Base-by-base conservation (phyloP, 148 eudicot species). In the Pouteria glomerata region DNA sequence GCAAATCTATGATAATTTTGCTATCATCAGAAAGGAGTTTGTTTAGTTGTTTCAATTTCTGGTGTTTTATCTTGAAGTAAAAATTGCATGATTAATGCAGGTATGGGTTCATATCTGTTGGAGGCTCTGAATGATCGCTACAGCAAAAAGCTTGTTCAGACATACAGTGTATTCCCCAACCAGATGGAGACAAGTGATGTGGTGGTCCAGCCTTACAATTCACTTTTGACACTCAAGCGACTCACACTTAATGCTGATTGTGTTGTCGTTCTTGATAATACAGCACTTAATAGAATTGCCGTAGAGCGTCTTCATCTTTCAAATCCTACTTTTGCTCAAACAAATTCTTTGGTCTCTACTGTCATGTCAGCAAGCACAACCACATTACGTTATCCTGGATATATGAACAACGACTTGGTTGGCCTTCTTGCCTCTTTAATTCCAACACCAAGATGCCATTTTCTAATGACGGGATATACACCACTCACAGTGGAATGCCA, bases 361-460 rank as follows among this genome's bases (percentile, higher is more conserved):
- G 99, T 96, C 57, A 96, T 96, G 99, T 92, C 99, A 18, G 99
- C 99, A 45, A 96, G 99, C 88, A 96, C 99, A 31, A 96, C 99
- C 55, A 96, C 99, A 27, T 78, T 96, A 73, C 92, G 99, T 23
- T 96, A 96, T 80, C 99, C 99, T 57, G 99, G 99, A 71, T 96
- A 96, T 77, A 96, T 96, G 99, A 96, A 96, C 76, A 96, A 96
- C 83, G 99, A 96, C 80, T 87, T 96, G 80, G 99, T 96, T 78
- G 99, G 99, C 77, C 97, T 96, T 64, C 97, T 96, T 76, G 96
- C 99, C 77, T 96, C 99, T 73, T 80, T 96, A 82, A 96, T 96
- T 74, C 99, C 99, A 63, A 96, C 99, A 56, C 99, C 99, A 35
- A 89, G 99, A 76, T 96, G 99, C 74, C 99, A 96, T 84, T 96